These are phyloP conservation scores for Lipomyces oligophaga DNA, from an alignment of 805 yeast genomes.

Conservation along the genomic window DNA sequence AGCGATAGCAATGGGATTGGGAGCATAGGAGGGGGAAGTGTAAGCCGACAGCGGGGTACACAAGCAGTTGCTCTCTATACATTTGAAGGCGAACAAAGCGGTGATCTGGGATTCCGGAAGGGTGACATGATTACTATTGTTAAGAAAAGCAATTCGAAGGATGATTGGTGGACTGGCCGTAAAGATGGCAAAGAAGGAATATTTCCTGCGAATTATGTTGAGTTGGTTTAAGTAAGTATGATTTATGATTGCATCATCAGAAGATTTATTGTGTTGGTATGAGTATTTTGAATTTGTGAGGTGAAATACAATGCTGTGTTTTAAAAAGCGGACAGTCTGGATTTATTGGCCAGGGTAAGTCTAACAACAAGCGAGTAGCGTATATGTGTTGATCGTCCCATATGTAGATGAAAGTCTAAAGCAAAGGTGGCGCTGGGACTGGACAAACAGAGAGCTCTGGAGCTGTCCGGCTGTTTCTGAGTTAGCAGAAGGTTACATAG, in stretches of 20 bases:
- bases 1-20: constrained; percentile 6
- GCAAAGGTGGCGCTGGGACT: too few relatives aligned
- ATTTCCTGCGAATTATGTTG: constrained; percentile 96
- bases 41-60: constrained; percentile 41
- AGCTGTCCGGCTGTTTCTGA: too few relatives aligned
- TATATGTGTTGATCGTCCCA: too few relatives aligned
- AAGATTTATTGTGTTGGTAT: neutral
- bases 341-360: too few relatives aligned
- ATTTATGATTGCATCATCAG: neutral
- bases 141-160: constrained; percentile 80
- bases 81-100: constrained; percentile 88
- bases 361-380: too few relatives aligned
- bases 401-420: too few relatives aligned
- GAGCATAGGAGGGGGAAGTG: neutral
- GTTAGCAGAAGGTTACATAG: too few relatives aligned
- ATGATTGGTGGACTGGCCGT: constrained; percentile 99
- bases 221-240: constrained; percentile 50
- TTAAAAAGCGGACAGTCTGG: neutral
- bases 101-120: constrained; percentile 87
- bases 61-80: constrained; percentile 88
- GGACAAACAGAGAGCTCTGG: too few relatives aligned
- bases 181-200: constrained; percentile 81
- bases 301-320: neutral
- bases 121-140: constrained; percentile 89
- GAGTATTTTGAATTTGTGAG: neutral